Percentiles rank a stretch among this genome's conserved stretches.
Evolutionary conservation across 352 stramenopile species (phyloP).

Genomic region (Pythium vanterpoolii): DNA sequence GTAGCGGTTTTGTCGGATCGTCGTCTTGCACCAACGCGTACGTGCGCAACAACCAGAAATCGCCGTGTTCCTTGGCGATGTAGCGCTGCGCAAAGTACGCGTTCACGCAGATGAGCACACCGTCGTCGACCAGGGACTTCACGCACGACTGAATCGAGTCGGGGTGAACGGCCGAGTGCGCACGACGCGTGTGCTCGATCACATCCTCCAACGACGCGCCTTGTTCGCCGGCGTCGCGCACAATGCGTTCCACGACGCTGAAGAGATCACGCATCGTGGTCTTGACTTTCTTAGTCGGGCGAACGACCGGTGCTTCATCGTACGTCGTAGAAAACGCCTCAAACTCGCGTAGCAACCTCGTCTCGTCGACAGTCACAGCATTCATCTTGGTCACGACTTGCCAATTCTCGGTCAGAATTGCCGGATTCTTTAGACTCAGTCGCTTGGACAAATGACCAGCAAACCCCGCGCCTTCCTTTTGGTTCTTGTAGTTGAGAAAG

Average conservation of each 20-base stretch:
- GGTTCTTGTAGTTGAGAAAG: constrained; percentile 60
- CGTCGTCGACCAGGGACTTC: constrained; percentile 49
- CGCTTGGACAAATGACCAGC: constrained; percentile 69
- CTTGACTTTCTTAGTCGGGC: constrained; percentile 13
- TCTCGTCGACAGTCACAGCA: constrained; percentile 40
- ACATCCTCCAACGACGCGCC: constrained; percentile 15
- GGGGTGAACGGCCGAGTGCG: neutral
- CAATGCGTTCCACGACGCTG: constrained; percentile 2
- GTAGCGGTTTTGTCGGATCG: constrained; percentile 3
- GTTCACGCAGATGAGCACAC: constrained; percentile 59
- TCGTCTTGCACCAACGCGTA: constrained; percentile 45
- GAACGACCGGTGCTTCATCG: constrained; percentile 12
- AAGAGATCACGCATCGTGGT: neutral
- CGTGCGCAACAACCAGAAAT: constrained; percentile 64
- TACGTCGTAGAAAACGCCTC: constrained; percentile 56
- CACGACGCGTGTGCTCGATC: neutral
- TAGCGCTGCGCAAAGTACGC: constrained; percentile 68
- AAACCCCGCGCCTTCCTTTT: constrained; percentile 62
- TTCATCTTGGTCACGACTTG: constrained; percentile 66
- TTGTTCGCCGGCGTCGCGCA: constrained; percentile 14
- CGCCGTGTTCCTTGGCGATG: constrained; percentile 55
- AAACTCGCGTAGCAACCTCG: constrained; percentile 25
- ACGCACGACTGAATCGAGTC: constrained; percentile 24
- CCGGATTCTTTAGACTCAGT: constrained; percentile 51
- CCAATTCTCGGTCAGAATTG: constrained; percentile 66